Percentiles rank a stretch among this genome's conserved stretches.
Evolutionary conservation across 2,329 filamentous ascomycete species (phyloP).

Genomic region (Furcasterigmium furcatum): DNA sequence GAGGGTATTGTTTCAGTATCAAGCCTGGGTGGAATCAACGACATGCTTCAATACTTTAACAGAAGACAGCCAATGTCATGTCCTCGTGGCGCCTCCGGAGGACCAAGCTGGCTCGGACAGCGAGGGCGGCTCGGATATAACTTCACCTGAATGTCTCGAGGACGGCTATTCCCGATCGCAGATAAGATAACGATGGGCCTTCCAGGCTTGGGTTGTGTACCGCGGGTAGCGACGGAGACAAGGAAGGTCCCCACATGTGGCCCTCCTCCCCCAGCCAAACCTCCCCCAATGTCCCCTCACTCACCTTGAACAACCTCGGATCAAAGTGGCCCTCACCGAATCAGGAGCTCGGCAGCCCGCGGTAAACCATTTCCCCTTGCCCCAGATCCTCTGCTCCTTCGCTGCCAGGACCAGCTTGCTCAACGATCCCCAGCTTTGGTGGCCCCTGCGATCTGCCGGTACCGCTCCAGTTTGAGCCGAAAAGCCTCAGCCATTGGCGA

Average conservation of each 20-base stretch:
- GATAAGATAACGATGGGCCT: neutral
- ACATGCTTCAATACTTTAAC: too few relatives aligned
- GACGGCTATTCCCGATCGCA: too few relatives aligned
- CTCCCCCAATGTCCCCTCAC: neutral
- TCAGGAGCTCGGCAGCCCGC: constrained; percentile 11
- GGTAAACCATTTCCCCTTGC: constrained; percentile 8
- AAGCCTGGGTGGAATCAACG: too few relatives aligned
- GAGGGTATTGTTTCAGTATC: too few relatives aligned
- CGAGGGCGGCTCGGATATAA: too few relatives aligned
- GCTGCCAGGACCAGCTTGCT: too few relatives aligned
- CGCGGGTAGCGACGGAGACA: neutral
- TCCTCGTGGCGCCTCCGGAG: too few relatives aligned
- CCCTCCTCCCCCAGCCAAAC: neutral
- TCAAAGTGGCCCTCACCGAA: constrained; percentile 10
- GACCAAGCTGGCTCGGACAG: too few relatives aligned
- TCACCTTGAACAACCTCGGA: constrained; percentile 11
- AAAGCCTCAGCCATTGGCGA: neutral
- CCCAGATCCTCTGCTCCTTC: neutral
- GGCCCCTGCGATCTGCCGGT: neutral
- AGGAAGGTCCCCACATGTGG: neutral
- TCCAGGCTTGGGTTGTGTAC: neutral
- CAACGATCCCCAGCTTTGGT: neutral
- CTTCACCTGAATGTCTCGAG: too few relatives aligned
- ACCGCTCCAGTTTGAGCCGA: neutral
- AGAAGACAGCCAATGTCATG: too few relatives aligned